Conservation (phyloP, 129 eudicot genomes). For the Chrysanthemum seticuspe region DNA sequence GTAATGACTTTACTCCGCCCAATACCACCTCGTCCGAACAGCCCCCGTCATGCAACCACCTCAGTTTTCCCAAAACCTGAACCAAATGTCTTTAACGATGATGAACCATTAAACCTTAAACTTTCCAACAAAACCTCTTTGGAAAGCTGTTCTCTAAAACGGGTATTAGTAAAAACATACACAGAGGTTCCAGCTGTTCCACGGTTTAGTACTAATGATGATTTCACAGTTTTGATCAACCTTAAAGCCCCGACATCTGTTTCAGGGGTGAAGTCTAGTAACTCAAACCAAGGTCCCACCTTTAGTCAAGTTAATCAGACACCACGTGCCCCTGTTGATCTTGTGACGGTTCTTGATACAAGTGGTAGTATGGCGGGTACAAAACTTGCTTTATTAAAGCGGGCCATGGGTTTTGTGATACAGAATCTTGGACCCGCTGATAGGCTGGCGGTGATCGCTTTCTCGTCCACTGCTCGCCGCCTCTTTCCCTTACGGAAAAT, state of each 20-base stretch:
- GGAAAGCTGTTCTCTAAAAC: slow-evolving; percentile 30
- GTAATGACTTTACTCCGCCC: slow-evolving; percentile 57
- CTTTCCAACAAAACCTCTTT: slow-evolving; percentile 25
- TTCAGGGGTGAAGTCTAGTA: slow-evolving; percentile 40
- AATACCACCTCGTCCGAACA: slow-evolving; percentile 48
- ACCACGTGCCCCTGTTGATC: slow-evolving; percentile 84
- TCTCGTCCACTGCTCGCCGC: slow-evolving; percentile 87
- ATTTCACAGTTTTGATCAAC: slow-evolving; percentile 63
- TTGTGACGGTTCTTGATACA: slow-evolving; percentile 88
- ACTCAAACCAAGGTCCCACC: slow-evolving; percentile 30
- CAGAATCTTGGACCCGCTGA: slow-evolving; percentile 87
- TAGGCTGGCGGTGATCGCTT: slow-evolving; percentile 74
- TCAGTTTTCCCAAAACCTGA: slow-evolving; percentile 54
- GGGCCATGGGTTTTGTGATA: slow-evolving; percentile 91
- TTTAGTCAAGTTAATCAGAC: slow-evolving; percentile 47
- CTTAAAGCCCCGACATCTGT: slow-evolving; percentile 64
- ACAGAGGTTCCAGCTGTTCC: slow-evolving; percentile 69
- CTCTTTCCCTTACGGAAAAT: slow-evolving; percentile 74
- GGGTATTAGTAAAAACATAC: slow-evolving; percentile 49
- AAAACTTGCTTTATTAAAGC: slow-evolving; percentile 74
- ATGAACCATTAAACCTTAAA: slow-evolving; percentile 54
- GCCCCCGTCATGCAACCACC: slow-evolving; percentile 44
- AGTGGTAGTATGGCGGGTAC: slow-evolving; percentile 99
- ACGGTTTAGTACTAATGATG: slow-evolving; percentile 29
- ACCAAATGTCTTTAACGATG: slow-evolving; percentile 66